Base-by-base conservation (phyloP, 2,329 filamentous ascomycete species). In the Stromatinia cepivora region DNA sequence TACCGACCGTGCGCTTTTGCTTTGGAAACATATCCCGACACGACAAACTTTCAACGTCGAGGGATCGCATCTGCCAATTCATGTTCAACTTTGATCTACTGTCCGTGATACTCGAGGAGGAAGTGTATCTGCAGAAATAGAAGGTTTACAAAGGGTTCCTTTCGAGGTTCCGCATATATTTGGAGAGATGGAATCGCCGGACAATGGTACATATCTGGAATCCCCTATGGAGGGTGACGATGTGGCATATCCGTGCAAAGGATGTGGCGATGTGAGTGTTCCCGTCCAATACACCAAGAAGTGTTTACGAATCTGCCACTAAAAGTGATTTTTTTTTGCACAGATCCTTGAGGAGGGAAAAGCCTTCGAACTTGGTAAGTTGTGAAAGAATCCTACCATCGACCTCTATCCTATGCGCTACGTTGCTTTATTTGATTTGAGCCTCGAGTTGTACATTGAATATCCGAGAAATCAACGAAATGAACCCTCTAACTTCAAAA, bases 291-390 rank as follows among this genome's bases (percentile, higher is more conserved):
- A 25, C 20, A 39, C 25, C 25, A 63, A 46, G 46, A 68, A 25
- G 48, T 68, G 34, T 68, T 61, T 42, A 45, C 48, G 56, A 54
- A 63, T 53, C 45, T 63, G 42, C 69, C 67, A 69, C 76, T 77
- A 71, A 76, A 67, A n/a, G 46, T 71, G 66, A 64, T 70, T 73
- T 63, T 53, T 63, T 53, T 63, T 54, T 63, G 66, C 66, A 63
- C 79, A 97, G 93, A 97, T 98, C 75, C 87, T 99, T 28, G 95
- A 99, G 81, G 95, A 99, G 85, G 95, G 95, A 76, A 98, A 98
- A 82, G 95, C 95, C 66, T 99, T 97, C 77, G 95, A 99, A 83
- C 86, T 99, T 77, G 93, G 94, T 98, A 83, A 78, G 86, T 82
- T 73, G 70, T 54, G 45, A 67, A 63, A 46, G 39, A n/a, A 36